Evolutionary conservation across 805 yeast genomes (phyloP), one percentile per base, ranked within the genome.

Genomic region (Candida adriatica): DNA sequence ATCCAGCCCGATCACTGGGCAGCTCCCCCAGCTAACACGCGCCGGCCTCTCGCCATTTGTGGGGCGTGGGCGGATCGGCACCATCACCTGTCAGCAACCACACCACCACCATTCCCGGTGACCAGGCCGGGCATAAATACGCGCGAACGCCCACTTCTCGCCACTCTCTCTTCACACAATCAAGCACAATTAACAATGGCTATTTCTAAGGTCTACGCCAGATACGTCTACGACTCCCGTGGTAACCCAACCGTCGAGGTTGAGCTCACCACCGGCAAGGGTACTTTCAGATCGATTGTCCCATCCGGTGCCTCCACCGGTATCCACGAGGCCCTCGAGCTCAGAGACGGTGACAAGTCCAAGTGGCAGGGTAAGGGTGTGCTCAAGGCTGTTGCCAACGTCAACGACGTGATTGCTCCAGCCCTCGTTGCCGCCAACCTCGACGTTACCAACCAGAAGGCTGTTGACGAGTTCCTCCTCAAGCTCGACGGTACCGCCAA

Each of bases 201-300:
- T 53, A 75, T 85, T 58, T 64, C 84, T 51, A 88, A 90, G 69
- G 70, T 88, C 55, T 79, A 73, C 67, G 84, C 97, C 58, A 88
- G 98, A 73, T 82, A 78, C 76, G 95, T 90, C 68, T 90, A 92
- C 81, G 98, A 90, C 73, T 90, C 97, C 56, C 86, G 98, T 73
- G 97, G 97, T 71, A 92, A 90, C 80, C 98, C 98, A 72, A 90
- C 98, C 53, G 98, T 92, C 55, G 97, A 92, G 79, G 97, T 92
- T 52, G 97, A 92, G 61, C 59, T 90, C 56, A 71, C 81, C 75
- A 90, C 98, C 59, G 90, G 73, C 45, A 77, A 83, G 59, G 98
- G 98, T 59, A 56, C 75, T 48, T 88, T 86, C 94, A 83, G 96
- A 69, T 77, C 97, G 51, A 88, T 90, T 61, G 98, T 92, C 44